Conservation (phyloP, 345 rosid species). For the Pugionium cornutum region DNA sequence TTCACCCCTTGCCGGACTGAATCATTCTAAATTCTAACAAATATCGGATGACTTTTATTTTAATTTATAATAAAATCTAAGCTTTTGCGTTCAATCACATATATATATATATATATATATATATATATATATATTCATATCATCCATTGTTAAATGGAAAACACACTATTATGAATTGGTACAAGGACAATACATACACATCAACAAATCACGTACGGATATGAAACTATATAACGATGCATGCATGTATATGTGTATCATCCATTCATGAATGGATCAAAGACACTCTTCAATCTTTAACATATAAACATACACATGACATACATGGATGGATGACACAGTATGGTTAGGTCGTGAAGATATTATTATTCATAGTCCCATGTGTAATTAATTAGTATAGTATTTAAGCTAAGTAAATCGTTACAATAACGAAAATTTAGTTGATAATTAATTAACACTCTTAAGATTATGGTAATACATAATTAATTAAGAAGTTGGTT, state of each 20-base stretch:
- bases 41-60: not conserved
- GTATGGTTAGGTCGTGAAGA: conserved; percentile 30
- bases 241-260: conserved; percentile 9
- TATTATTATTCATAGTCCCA: conserved; percentile 3
- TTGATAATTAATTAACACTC: conserved; percentile 23
- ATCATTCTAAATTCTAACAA: not conserved
- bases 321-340: conserved; percentile 10
- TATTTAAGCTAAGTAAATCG: not conserved
- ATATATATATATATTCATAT: not conserved
- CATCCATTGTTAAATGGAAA: not conserved
- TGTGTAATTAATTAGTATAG: conserved; percentile 23
- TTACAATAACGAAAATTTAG: not conserved
- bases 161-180: conserved; percentile 3
- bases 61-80: not conserved
- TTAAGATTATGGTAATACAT: conserved; percentile 15
- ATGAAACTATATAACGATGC: conserved; percentile 1
- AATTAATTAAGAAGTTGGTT: conserved; percentile 26
- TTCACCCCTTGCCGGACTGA: not conserved
- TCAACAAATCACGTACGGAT: conserved; percentile 1
- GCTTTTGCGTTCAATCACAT: not conserved
- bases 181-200: not conserved
- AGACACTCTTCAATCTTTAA: not conserved
- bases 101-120: not conserved
- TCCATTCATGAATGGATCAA: conserved; percentile 18
- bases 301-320: not conserved